These are phyloP conservation scores for Aspergillus pseudonomiae DNA, from an alignment of 2,329 filamentous ascomycete species.

Conservation along the genomic window DNA sequence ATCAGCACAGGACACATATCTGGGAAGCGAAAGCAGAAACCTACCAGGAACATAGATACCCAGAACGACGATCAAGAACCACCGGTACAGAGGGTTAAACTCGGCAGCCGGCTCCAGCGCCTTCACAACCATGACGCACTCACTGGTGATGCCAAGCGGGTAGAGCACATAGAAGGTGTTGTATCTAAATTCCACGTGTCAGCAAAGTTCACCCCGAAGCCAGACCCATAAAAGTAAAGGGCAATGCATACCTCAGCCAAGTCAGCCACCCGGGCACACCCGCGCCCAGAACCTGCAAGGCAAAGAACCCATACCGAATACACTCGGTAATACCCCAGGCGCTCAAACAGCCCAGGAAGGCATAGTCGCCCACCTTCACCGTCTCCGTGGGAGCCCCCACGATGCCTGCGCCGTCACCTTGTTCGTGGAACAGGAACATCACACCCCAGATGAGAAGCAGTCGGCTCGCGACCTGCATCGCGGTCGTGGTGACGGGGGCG, in stretches of 20 bases:
- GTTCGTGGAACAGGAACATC: conserved; percentile 71
- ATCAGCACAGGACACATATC: conserved; percentile 15
- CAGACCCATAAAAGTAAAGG: neutral
- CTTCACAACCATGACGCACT: conserved; percentile 77
- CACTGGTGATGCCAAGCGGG: conserved; percentile 85
- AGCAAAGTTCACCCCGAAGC: neutral
- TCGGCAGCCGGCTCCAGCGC: conserved; percentile 64
- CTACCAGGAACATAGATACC: conserved; percentile 78
- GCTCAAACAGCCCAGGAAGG: conserved; percentile 59
- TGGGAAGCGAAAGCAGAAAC: conserved; percentile 32
- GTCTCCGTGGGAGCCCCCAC: conserved; percentile 25
- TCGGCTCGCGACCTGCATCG: conserved; percentile 86
- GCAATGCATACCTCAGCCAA: conserved; percentile 55
- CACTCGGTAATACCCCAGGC: conserved; percentile 93
- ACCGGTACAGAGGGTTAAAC: conserved; percentile 56
- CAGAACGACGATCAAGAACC: conserved; percentile 66
- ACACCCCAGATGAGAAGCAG: conserved; percentile 89
- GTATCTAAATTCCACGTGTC: conserved; percentile 51
- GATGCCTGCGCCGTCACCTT: conserved; percentile 63
- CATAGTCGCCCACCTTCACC: conserved; percentile 41
- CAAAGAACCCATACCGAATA: conserved; percentile 90
- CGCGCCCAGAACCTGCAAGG: conserved; percentile 60
- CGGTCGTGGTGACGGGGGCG: conserved; percentile 79
- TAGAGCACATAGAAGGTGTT: conserved; percentile 94
- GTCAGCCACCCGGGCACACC: conserved; percentile 68